These are phyloP conservation scores for Arabis alpina DNA, from an alignment of 345 rosid species.

Conservation along the genomic window DNA sequence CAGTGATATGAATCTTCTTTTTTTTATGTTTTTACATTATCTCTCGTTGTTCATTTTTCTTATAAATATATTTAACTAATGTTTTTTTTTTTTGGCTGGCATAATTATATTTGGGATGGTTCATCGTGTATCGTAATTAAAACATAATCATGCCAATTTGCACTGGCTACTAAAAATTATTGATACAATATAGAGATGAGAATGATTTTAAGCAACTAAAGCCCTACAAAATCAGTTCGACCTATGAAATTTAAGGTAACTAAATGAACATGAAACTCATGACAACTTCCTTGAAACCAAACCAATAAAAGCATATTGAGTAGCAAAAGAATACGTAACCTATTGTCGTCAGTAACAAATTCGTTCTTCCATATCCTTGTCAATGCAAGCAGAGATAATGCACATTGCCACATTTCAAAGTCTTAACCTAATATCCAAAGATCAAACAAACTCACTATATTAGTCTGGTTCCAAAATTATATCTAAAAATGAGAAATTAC, in stretches of 20 bases:
- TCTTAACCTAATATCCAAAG: slow-evolving; percentile 69
- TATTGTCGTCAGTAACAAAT: slow-evolving; percentile 93
- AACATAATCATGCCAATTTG: too few species aligned
- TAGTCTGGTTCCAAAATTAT: too few species aligned
- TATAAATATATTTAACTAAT: too few species aligned
- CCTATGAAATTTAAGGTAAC: not conserved
- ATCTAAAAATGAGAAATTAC: not conserved
- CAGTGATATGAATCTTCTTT: too few species aligned
- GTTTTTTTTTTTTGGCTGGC: too few species aligned
- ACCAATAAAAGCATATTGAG: not conserved
- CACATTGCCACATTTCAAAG: slow-evolving; percentile 93
- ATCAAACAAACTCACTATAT: slow-evolving; percentile 24
- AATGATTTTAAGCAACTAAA: slow-evolving; percentile 6
- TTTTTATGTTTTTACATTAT: too few species aligned
- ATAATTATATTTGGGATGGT: too few species aligned
- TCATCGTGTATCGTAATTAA: too few species aligned
- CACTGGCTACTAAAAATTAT: too few species aligned
- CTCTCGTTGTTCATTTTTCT: too few species aligned
- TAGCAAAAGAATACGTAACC: slow-evolving; percentile 44
- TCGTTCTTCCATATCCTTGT: slow-evolving; percentile 75
- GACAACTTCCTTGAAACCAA: not conserved
- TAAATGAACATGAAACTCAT: not conserved
- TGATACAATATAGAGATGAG: slow-evolving; percentile 3
- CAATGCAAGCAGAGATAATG: slow-evolving; percentile 80
- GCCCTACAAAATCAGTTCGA: not conserved